These are phyloP conservation scores for Saturnispora mendoncae DNA, from an alignment of 805 yeast genomes.

Conservation along the genomic window DNA sequence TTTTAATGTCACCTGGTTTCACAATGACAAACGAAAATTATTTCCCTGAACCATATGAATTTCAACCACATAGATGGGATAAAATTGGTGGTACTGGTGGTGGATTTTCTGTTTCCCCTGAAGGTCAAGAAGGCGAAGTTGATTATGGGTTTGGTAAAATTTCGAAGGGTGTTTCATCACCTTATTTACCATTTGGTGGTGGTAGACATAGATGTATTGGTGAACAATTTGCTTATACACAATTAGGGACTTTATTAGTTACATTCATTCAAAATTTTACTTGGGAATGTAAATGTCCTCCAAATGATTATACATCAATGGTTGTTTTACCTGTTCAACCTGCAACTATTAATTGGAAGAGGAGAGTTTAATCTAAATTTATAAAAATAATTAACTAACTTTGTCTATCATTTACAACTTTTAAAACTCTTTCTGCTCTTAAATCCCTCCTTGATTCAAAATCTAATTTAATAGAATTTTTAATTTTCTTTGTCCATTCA, in stretches of 20 bases:
- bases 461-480: slow-evolving; percentile 46
- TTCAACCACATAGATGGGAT: slow-evolving; percentile 88
- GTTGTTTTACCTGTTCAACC: slow-evolving; percentile 84
- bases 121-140: slow-evolving; percentile 36
- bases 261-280: slow-evolving; percentile 66
- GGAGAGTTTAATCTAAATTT: slow-evolving; percentile 33
- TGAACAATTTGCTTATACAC: slow-evolving; percentile 94
- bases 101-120: slow-evolving; percentile 18
- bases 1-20: slow-evolving; percentile 90
- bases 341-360: slow-evolving; percentile 63
- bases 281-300: slow-evolving; percentile 66
- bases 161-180: slow-evolving; percentile 91
- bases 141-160: slow-evolving; percentile 98
- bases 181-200: slow-evolving; percentile 97
- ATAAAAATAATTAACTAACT: background rate
- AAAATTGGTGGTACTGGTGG: slow-evolving; percentile 22
- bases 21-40: slow-evolving; percentile 67
- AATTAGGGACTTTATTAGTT: slow-evolving; percentile 76
- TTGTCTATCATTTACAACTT: slow-evolving; percentile 27
- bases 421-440: slow-evolving; percentile 21
- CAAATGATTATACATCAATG: slow-evolving; percentile 80
- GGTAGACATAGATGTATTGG: slow-evolving; percentile 99
- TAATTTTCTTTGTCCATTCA: slow-evolving; percentile 54
- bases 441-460: slow-evolving; percentile 24
- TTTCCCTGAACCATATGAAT: slow-evolving; percentile 67